Evolutionary conservation across 2,329 filamentous ascomycete species (phyloP), one percentile per base, ranked within the genome.

Genomic region (Fusarium austroafricanum): DNA sequence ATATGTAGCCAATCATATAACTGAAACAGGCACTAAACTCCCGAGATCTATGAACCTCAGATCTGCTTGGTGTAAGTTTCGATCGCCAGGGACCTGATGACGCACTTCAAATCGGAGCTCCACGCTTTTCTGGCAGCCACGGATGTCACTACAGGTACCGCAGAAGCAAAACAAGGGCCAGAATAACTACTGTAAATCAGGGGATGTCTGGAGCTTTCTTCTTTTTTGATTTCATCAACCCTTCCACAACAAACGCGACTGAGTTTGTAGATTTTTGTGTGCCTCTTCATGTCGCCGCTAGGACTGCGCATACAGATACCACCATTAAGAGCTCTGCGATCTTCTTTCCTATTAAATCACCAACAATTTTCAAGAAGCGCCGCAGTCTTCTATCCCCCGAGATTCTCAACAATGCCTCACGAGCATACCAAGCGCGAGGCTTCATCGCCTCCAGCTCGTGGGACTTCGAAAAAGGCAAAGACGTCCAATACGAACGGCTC

Each of bases 381-480:
- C 35, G 39, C 15, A 5, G 20, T 20, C 12, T 38, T 23, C 15
- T 17, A 31, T 28, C 14, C 40, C 7, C 23, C 28, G 4, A 40
- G 18, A 11, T 70, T 71, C 29, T 29, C 59, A 45, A 75, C 73
- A 29, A 79, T 79, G 77, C 61, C 75, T 33, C 38, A 69, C 5
- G 73, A 62, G 20, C 56, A 61, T 31, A 37, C 70, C 33, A 79
- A 78, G 61, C 77, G 76, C 47, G 77, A 76, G 56, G 59, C 72
- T 6, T 29, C 69, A 6, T 49, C 66, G 10, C 56, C 67, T 10
- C 52, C 68, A 9, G 71, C 70, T 5, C 35, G 65, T 18, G 75
- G 72, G 15, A 66, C 54, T 12, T 66, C 70, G 28, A 72, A 80
- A 67, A 82, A 76, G 70, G 67, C 71, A 55, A 82, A 79, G 68